phyloP scores from a whole-genome alignment of 768 basidiomycete species.

The Leccinellum luteum region DNA sequence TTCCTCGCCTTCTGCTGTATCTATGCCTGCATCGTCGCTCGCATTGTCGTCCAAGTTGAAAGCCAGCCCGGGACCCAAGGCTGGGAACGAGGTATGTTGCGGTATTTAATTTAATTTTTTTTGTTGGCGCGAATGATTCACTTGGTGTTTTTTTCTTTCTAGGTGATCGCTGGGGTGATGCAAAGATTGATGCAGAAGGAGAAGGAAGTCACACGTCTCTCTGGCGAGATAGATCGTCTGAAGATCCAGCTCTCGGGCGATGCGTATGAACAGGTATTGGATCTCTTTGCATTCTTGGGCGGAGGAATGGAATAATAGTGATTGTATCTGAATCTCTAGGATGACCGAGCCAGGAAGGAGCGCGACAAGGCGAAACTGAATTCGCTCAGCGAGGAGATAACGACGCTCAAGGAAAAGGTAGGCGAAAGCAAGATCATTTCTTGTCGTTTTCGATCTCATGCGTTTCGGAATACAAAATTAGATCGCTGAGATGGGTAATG shows the following conservation, averaged over 20 bases:
- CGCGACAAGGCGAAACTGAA: slow-evolving; percentile 75
- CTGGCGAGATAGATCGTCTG: slow-evolving; percentile 65
- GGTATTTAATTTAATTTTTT: neutral
- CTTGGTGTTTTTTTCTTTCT: neutral
- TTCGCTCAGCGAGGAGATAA: slow-evolving; percentile 69
- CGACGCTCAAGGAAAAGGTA: slow-evolving; percentile 68
- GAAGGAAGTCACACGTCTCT: slow-evolving; percentile 74
- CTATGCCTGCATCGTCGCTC: slow-evolving; percentile 1
- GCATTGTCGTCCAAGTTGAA: slow-evolving; percentile 22
- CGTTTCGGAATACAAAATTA: slow-evolving; percentile 26
- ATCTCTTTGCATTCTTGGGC: neutral
- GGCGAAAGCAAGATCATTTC: slow-evolving; percentile 10
- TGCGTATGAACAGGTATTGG: slow-evolving; percentile 46
- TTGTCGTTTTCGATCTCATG: neutral
- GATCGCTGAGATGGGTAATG: slow-evolving; percentile 52
- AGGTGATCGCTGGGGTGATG: slow-evolving; percentile 71
- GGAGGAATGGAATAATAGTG: neutral
- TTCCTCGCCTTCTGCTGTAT: neutral
- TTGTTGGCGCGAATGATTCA: neutral
- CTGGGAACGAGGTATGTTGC: slow-evolving; percentile 53
- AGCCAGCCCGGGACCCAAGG: slow-evolving; percentile 43
- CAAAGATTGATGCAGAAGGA: slow-evolving; percentile 84
- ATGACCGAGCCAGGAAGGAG: slow-evolving; percentile 71
- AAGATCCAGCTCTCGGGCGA: slow-evolving; percentile 58
- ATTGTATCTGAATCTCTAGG: slow-evolving; percentile 37